Percentiles rank a stretch among this genome's conserved stretches.
Evolutionary conservation across 1,284 basidiomycete species (phyloP).

Genomic region (Apiotrichum sp.): DNA sequence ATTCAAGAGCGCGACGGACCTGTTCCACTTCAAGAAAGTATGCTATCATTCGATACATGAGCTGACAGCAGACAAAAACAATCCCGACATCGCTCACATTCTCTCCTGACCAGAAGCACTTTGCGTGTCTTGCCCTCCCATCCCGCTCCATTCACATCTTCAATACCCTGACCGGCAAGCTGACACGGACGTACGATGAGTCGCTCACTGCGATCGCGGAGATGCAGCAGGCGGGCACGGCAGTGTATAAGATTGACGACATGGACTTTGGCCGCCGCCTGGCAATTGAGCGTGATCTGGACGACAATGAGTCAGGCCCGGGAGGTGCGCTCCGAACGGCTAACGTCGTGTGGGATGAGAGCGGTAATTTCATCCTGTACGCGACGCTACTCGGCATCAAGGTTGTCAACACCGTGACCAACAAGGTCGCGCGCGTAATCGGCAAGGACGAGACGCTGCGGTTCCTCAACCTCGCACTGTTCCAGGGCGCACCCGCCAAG

Average conservation of each 20-base stretch:
- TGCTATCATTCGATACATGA: neutral
- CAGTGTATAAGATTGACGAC: slow-evolving; percentile 85
- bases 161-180: slow-evolving; percentile 81
- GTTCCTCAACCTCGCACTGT: slow-evolving; percentile 81
- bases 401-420: slow-evolving; percentile 91
- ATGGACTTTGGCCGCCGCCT: slow-evolving; percentile 99
- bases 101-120: slow-evolving; percentile 78
- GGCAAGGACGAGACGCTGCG: slow-evolving; percentile 93
- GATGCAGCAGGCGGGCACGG: slow-evolving; percentile 92
- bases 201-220: slow-evolving; percentile 85
- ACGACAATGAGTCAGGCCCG: slow-evolving; percentile 47
- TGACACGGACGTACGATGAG: slow-evolving; percentile 91
- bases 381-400: slow-evolving; percentile 92
- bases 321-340: slow-evolving; percentile 56
- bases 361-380: slow-evolving; percentile 87
- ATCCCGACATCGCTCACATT: slow-evolving; percentile 84
- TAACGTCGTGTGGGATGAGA: slow-evolving; percentile 94
- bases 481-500: slow-evolving; percentile 89
- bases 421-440: slow-evolving; percentile 79
- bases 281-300: slow-evolving; percentile 85
- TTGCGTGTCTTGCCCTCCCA: slow-evolving; percentile 84
- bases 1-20: slow-evolving; percentile 83
- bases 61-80: slow-evolving; percentile 74
- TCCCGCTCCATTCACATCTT: slow-evolving; percentile 93
- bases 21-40: slow-evolving; percentile 94